Conservation (phyloP, 2,329 filamentous ascomycete genomes). For the Microdochium nivale region DNA sequence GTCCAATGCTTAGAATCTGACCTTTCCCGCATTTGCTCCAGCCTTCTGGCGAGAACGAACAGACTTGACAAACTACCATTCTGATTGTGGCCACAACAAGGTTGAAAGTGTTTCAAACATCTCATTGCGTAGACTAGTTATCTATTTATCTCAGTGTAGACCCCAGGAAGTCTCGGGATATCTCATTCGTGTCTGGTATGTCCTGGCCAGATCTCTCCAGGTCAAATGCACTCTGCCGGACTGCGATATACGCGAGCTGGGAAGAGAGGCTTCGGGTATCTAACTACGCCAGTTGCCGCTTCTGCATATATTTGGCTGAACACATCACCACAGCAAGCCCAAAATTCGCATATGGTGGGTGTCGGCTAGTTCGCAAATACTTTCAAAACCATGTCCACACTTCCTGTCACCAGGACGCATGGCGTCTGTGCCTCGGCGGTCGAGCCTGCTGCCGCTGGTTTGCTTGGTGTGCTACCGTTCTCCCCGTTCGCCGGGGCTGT, state of each 20-base stretch:
- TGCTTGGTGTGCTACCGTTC: slow-evolving; percentile 34
- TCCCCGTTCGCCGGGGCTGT: slow-evolving; percentile 38
- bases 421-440: slow-evolving; percentile 58
- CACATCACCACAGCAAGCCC: background rate
- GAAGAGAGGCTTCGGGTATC: background rate
- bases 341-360: background rate
- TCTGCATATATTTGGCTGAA: background rate
- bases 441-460: slow-evolving; percentile 32
- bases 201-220: background rate
- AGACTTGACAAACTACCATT: too few species aligned
- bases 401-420: slow-evolving; percentile 80
- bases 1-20: too few species aligned
- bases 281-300: background rate
- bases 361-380: slow-evolving; percentile 57
- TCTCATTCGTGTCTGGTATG: background rate
- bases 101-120: too few species aligned
- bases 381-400: slow-evolving; percentile 71
- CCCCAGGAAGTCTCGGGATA: slow-evolving; percentile 1
- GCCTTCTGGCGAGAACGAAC: too few species aligned
- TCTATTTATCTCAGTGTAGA: background rate
- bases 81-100: too few species aligned
- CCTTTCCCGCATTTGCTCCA: too few species aligned
- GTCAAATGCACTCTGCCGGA: background rate
- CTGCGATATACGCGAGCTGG: background rate
- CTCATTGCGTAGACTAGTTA: background rate